A percentile compares a stretch with the other conserved stretches of the same genome.
Conservation (phyloP, 1,284 basidiomycete species). For the Naganishia liquefaciens region DNA sequence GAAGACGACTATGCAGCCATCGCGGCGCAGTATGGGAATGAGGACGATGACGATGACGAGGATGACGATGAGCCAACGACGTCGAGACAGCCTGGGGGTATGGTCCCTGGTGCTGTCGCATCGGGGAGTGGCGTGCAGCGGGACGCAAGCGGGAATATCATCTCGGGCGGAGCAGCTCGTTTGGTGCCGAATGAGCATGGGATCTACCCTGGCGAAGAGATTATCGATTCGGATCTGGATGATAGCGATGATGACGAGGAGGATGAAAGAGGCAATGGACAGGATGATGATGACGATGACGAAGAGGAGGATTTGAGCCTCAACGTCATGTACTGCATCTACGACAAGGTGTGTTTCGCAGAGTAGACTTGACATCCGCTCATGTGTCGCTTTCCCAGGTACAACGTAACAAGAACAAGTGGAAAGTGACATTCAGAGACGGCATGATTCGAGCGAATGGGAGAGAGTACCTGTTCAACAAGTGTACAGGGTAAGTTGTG, state of each 20-base stretch:
- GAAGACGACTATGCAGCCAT: constrained; percentile 26
- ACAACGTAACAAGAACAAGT: constrained; percentile 98
- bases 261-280: constrained; percentile 72
- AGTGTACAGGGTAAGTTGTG: constrained; percentile 65
- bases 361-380: constrained; percentile 14
- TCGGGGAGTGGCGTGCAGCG: constrained; percentile 21
- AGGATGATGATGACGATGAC: constrained; percentile 56
- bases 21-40: constrained; percentile 24
- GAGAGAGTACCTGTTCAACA: constrained; percentile 94
- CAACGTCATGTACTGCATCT: constrained; percentile 97
- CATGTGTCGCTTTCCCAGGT: constrained; percentile 61
- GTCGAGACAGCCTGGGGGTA: constrained; percentile 13
- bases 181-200: constrained; percentile 51
- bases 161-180: constrained; percentile 8
- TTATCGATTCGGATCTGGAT: constrained; percentile 94
- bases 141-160: constrained; percentile 24
- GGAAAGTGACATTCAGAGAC: constrained; percentile 99
- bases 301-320: constrained; percentile 59
- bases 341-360: constrained; percentile 77
- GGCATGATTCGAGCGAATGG: constrained; percentile 97
- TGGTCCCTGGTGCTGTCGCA: constrained; percentile 10
- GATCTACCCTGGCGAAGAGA: constrained; percentile 63
- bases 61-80: constrained; percentile 15
- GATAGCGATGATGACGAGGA: constrained; percentile 69
- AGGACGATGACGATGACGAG: constrained; percentile 24